Conservation (phyloP, 352 stramenopile genomes). For the Phytophthora nicotianae region DNA sequence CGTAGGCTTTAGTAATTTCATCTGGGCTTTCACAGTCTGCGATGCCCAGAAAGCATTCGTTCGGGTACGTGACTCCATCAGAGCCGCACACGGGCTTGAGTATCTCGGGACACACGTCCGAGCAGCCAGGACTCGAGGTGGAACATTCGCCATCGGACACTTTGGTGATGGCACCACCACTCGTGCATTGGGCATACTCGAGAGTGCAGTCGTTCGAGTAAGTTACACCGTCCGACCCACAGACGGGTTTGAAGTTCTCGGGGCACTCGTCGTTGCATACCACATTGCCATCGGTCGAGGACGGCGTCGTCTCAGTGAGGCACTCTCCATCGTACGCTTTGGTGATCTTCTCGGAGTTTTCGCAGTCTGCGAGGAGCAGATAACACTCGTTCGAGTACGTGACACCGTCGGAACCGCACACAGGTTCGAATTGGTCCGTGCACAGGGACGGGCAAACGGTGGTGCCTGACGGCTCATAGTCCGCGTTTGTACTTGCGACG, state of each 20-base stretch:
- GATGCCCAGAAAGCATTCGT: conserved; percentile 36
- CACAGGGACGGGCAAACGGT: conserved; percentile 8
- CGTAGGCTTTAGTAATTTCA: conserved; percentile 7
- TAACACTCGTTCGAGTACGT: conserved; percentile 29
- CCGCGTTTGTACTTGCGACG: neutral
- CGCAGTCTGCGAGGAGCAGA: conserved; percentile 18
- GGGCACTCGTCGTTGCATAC: conserved; percentile 33
- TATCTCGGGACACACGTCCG: conserved; percentile 32
- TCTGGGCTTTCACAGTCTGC: neutral
- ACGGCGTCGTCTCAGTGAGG: conserved; percentile 1
- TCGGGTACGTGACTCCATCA: conserved; percentile 46
- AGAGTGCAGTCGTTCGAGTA: conserved; percentile 48
- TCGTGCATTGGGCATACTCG: conserved; percentile 35
- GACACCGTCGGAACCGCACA: conserved; percentile 25
- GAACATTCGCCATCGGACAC: conserved; percentile 30
- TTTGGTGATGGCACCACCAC: conserved; percentile 23
- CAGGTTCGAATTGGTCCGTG: conserved; percentile 4
- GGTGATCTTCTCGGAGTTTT: conserved; percentile 13
- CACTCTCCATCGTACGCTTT: conserved; percentile 19
- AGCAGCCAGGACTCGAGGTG: conserved; percentile 1
- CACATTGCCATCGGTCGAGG: too few relatives aligned
- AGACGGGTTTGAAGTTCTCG: conserved; percentile 48
- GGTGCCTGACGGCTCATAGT: neutral
- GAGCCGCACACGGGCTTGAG: conserved; percentile 42
- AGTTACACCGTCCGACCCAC: conserved; percentile 41